Conservation (phyloP, 2,329 filamentous ascomycete genomes). For the Ophiostoma quercus region DNA sequence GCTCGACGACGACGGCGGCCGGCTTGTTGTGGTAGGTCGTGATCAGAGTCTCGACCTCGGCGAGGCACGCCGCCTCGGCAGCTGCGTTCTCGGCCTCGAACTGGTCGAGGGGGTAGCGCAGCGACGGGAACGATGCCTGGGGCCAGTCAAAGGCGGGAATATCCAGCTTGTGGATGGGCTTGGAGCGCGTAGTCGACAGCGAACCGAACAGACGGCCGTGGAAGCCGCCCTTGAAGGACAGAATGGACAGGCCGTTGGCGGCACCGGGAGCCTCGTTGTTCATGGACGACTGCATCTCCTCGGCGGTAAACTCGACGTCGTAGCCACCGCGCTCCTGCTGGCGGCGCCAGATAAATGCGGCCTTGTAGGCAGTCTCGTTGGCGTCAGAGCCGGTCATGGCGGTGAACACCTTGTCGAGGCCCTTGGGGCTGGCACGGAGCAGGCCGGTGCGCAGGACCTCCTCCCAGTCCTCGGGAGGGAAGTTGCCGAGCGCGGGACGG, state of each 20-base stretch:
- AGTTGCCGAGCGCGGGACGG: conserved; percentile 83
- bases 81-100: conserved; percentile 71
- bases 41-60: conserved; percentile 77
- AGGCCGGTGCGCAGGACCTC: conserved; percentile 72
- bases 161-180: conserved; percentile 91
- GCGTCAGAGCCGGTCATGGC: conserved; percentile 84
- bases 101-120: conserved; percentile 81
- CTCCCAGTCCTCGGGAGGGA: conserved; percentile 80
- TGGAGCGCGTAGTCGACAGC: conserved; percentile 82
- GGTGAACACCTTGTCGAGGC: conserved; percentile 83
- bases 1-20: conserved; percentile 78
- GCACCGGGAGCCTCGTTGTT: conserved; percentile 72
- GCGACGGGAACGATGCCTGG: conserved; percentile 74
- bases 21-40: conserved; percentile 72
- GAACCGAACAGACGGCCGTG: conserved; percentile 86
- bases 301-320: conserved; percentile 69
- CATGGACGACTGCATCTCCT: conserved; percentile 72
- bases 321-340: conserved; percentile 74
- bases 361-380: conserved; percentile 92
- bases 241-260: conserved; percentile 65
- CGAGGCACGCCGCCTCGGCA: conserved; percentile 73
- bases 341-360: conserved; percentile 87
- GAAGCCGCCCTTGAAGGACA: conserved; percentile 84
- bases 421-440: conserved; percentile 74
- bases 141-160: conserved; percentile 96